Base-by-base conservation (phyloP, 805 yeast species). In the Saturnispora ahearnii region DNA sequence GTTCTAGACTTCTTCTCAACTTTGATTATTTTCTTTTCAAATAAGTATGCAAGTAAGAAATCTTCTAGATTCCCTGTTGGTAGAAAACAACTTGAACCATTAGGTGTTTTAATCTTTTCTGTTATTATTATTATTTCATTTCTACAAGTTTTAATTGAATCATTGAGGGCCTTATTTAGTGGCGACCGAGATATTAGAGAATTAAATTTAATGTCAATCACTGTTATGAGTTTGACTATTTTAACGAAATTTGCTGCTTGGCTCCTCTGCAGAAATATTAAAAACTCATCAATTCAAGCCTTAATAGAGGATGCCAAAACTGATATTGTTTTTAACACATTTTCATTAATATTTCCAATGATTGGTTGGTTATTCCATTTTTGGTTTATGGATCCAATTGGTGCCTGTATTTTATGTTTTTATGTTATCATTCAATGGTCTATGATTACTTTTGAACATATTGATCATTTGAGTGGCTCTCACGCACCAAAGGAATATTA, bases 271-370 rank as follows among this genome's bases (percentile, higher is more conserved):
- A 67, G 74, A 37, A 65, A 70, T 12, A 74, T 83, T 53, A 66
- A 73, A 15, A 81, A 87, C 13, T 76, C 83, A 15, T 79, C 89
- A 0, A 82, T 86, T 2, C 84, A 80, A 59, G 95, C 95, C 0
- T 68, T 85, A 49, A 87, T 90, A 2, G 91, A 84, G 63, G 95
- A 86, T 65, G 93, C 93, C 0, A 71, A 74, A 64, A 85, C 90
- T 0, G 95, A 86, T 63, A 76, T 85, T 31, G 74, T 84, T 3
- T 85, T 85, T 71, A 86, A 86, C 66, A 58, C 73, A 1, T 82
- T 83, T 41, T 84, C 93, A 1, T 73, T 86, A 26, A 53, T 85
- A 13, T 83, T 85, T 72, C 95, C 95, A 0, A 54, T 81, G 0
- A 41, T 75, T 0, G 91, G 91, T 1, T 67, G 72, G 49, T 56